Evolutionary conservation across 2,329 filamentous ascomycete genomes (phyloP), one percentile per base, ranked within the genome.

Genomic region (Diaporthe sp.): DNA sequence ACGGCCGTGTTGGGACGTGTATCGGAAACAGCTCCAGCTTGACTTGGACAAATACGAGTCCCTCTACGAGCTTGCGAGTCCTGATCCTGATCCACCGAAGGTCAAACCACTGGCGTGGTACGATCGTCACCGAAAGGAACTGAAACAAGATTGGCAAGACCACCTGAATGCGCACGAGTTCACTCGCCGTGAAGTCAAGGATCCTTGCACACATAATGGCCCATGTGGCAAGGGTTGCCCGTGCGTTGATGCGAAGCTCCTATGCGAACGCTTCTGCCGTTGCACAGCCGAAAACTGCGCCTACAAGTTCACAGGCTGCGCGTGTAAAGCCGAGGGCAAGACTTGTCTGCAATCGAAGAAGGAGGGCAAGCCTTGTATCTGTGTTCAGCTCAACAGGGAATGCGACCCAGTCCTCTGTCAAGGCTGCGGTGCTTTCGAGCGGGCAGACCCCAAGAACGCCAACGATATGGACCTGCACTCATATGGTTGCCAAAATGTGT

Each of bases 381-480:
- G 95, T 80, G 87, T 92, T 28, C 88, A 90, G 79, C 87, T 95
- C 71, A 93, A 94, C 78, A 90, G 95, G 53, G 95, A 97, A 84
- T 97, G 95, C 80, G 95, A 97, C 79, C 92, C 94, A 2, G 91
- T 93, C 75, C 86, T 96, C 17, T 97, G 95, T 80, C 88, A 88
- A 22, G 87, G 86, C 12, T 97, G 95, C 79, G 94, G 94, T 39
- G 93, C 92, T 0, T 81, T 86, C 15, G 91, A 94, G 75, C 89
- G 94, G 2, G 89, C 94, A 4, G 91, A 96, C 80, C 93, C 93
- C 0, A 84, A 87, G n/a, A 93, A 94, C 79, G 88, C 90, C 8
- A 87, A 92, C 71, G 85, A 93, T 63, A 88, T 92, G 17, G 83
- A 84, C 2, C 82, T 94, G 6, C 87, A 90, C 76, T 82, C 87